Conservation (phyloP, 2,329 filamentous ascomycete genomes). For the Trichoderma harzianum region DNA sequence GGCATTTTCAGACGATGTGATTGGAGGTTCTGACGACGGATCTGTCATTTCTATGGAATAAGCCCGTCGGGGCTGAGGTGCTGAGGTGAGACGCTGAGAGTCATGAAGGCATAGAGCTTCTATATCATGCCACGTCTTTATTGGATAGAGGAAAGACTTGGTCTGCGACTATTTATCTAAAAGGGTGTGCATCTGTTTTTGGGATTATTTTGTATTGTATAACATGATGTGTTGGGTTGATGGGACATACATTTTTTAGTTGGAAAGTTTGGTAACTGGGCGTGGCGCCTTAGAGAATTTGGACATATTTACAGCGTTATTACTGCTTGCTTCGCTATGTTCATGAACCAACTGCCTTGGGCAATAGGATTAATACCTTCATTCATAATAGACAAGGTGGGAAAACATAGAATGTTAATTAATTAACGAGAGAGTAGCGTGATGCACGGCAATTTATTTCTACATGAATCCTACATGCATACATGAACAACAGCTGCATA, state of each 20-base stretch:
- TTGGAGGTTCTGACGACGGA: slow-evolving; percentile 34
- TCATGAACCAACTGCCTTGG: background rate
- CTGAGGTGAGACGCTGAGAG: background rate
- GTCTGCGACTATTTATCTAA: background rate
- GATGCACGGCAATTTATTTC: background rate
- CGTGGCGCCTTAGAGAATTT: background rate
- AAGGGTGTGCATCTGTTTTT: background rate
- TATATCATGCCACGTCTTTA: background rate
- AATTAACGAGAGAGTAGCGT: background rate
- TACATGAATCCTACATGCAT: background rate
- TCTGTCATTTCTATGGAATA: slow-evolving; percentile 11
- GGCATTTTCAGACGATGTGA: slow-evolving; percentile 57
- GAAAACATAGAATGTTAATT: background rate
- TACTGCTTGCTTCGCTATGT: background rate
- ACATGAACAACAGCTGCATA: background rate
- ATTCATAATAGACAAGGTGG: background rate
- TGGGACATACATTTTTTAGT: background rate
- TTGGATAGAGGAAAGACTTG: background rate
- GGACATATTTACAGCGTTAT: slow-evolving; percentile 2
- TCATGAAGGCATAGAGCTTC: background rate
- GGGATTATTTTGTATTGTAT: background rate
- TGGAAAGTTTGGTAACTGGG: background rate
- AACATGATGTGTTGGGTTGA: background rate
- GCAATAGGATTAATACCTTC: background rate
- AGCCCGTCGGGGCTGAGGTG: background rate